Percentiles rank a stretch among this genome's conserved stretches.
Evolutionary conservation across 129 eudicot species (phyloP).

Genomic region (Pulicaria dysenterica): DNA sequence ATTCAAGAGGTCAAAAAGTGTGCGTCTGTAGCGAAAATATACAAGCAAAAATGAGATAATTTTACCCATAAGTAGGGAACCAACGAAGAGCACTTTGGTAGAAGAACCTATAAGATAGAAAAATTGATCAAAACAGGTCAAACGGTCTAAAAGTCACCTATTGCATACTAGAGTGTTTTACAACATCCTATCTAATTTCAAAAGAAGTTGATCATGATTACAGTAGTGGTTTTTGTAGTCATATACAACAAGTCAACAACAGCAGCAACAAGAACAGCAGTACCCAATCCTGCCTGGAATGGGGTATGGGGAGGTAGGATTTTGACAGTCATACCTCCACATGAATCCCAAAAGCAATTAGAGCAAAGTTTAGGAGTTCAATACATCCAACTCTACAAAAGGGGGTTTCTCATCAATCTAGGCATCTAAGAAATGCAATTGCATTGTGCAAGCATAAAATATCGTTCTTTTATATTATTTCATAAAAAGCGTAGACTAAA

Average conservation of each 20-base stretch:
- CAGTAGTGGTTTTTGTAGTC: background rate
- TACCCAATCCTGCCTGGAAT: no score
- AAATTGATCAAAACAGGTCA: background rate
- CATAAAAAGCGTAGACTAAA: background rate
- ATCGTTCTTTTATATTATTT: background rate
- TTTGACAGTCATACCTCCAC: no score
- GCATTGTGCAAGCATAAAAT: conserved; percentile 5
- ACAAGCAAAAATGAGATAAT: conserved; percentile 3
- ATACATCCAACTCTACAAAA: no score
- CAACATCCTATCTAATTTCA: background rate
- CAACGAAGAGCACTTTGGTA: conserved; percentile 96
- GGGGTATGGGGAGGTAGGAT: no score
- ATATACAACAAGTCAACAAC: background rate
- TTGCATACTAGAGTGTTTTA: conserved; percentile 11
- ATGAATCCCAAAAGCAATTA: no score
- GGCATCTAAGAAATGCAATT: background rate
- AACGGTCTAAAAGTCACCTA: conserved; percentile 1
- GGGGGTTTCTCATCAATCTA: background rate
- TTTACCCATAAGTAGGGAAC: conserved; percentile 93
- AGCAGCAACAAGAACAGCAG: no score
- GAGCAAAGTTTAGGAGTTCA: no score
- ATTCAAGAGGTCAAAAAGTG: background rate
- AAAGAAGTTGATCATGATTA: background rate
- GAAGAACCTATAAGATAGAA: conserved; percentile 65
- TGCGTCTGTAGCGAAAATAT: background rate